Evolutionary conservation across 2,329 filamentous ascomycete genomes (phyloP).

Genomic region (Davidsoniella virescens): DNA sequence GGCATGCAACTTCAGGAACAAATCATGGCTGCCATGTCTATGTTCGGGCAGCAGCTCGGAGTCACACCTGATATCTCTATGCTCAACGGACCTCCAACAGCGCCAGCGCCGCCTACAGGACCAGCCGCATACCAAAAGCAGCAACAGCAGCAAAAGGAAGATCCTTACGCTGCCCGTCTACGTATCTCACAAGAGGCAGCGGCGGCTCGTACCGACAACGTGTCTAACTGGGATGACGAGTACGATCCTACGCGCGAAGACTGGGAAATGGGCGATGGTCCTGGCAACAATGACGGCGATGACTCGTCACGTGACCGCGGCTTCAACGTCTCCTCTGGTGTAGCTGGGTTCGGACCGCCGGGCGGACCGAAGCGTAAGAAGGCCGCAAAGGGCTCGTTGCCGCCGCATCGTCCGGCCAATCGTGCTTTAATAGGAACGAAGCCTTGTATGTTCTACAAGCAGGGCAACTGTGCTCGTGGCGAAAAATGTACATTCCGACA

Average conservation of each 20-base stretch:
- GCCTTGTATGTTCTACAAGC: conserved; percentile 52
- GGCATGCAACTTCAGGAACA: conserved; percentile 8
- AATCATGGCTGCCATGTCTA: conserved; percentile 11
- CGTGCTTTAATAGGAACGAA: conserved; percentile 47
- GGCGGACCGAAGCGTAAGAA: conserved; percentile 22
- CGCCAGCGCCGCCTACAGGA: conserved; percentile 1
- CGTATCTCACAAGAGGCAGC: conserved; percentile 23
- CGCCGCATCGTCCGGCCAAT: conserved; percentile 31
- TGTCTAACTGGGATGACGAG: conserved; percentile 12
- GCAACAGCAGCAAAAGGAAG: conserved; percentile 20
- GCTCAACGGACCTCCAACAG: background rate
- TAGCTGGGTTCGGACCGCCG: conserved; percentile 15
- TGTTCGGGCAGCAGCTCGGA: conserved; percentile 1
- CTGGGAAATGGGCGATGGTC: conserved; percentile 9
- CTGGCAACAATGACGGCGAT: background rate
- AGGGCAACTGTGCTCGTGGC: conserved; percentile 57
- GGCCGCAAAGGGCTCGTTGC: conserved; percentile 26
- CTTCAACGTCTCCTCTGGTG: conserved; percentile 17
- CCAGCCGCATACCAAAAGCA: conserved; percentile 6
- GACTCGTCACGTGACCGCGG: conserved; percentile 16
- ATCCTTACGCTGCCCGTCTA: conserved; percentile 26
- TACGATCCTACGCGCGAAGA: conserved; percentile 14
- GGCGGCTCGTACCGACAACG: conserved; percentile 12
- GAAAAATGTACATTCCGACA: conserved; percentile 61
- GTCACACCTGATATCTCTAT: background rate